Percentiles rank a stretch among this genome's conserved stretches.
Evolutionary conservation across 1,284 basidiomycete genomes (phyloP).

Genomic region (Fomitopsis schrenkii): DNA sequence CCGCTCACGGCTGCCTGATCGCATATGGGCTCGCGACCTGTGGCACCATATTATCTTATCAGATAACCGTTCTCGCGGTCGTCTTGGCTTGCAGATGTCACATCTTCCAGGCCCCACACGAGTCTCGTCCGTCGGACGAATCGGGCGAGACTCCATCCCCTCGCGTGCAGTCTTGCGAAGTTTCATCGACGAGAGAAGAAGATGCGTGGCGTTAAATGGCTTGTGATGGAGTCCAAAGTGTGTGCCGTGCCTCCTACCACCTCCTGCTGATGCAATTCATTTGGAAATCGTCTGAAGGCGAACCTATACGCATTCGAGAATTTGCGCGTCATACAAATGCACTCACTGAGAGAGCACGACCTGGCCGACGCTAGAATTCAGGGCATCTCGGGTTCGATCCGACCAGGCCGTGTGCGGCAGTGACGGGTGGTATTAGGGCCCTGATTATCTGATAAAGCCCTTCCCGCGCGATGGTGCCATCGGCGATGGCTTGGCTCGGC

Average conservation of each 20-base stretch:
- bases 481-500: background rate
- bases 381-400: background rate
- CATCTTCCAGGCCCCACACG: background rate
- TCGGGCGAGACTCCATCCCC: background rate
- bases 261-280: background rate
- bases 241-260: background rate
- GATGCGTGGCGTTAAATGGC: background rate
- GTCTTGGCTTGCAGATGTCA: background rate
- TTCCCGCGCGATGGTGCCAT: background rate
- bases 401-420: background rate
- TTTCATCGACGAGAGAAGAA: background rate
- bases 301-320: background rate
- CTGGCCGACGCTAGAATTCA: background rate
- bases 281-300: background rate
- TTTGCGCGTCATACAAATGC: background rate
- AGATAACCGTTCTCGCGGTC: slow-evolving; percentile 5
- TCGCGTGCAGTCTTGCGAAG: too few species aligned
- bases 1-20: background rate
- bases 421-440: background rate
- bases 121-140: background rate
- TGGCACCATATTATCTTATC: slow-evolving; percentile 8
- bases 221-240: background rate
- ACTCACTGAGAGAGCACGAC: background rate
- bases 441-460: slow-evolving; percentile 20
- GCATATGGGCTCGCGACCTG: slow-evolving; percentile 2